A percentile compares a stretch with the other conserved stretches of the same genome.
Evolutionary conservation across 306 rosid species (phyloP).

Genomic region (Casuarina equisetifolia): DNA sequence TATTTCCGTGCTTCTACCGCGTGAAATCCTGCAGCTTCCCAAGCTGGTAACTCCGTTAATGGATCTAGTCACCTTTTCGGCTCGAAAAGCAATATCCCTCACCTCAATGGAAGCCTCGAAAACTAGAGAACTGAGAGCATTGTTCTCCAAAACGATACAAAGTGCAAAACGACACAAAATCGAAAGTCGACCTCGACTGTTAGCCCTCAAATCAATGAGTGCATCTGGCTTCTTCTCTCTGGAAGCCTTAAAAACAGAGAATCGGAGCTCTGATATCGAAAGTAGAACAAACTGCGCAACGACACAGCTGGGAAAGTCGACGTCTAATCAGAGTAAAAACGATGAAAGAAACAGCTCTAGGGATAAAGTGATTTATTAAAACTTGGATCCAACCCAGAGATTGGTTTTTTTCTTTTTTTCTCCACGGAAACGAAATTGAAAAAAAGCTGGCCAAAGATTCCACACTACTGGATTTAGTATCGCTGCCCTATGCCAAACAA

Average conservation of each 20-base stretch:
- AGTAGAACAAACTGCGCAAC: slow-evolving; percentile 23
- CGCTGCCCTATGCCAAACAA: slow-evolving; percentile 32
- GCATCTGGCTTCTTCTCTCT: neutral
- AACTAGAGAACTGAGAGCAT: slow-evolving; percentile 31
- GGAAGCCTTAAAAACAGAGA: slow-evolving; percentile 29
- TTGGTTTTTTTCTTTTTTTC: slow-evolving; percentile 41
- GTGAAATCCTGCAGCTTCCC: slow-evolving; percentile 23
- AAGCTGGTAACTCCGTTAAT: slow-evolving; percentile 29
- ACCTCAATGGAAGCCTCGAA: slow-evolving; percentile 26
- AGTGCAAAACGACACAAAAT: slow-evolving; percentile 35
- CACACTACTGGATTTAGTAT: slow-evolving; percentile 33
- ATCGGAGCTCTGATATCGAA: slow-evolving; percentile 29
- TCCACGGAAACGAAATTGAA: slow-evolving; percentile 21
- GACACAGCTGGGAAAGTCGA: slow-evolving; percentile 30
- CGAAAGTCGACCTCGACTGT: slow-evolving; percentile 27
- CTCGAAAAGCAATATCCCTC: slow-evolving; percentile 52
- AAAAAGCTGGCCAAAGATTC: slow-evolving; percentile 41
- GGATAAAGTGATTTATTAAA: slow-evolving; percentile 33
- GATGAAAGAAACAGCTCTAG: slow-evolving; percentile 39
- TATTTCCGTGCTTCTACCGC: slow-evolving; percentile 16
- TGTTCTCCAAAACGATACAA: slow-evolving; percentile 19
- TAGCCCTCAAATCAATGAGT: slow-evolving; percentile 40
- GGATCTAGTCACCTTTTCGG: slow-evolving; percentile 45
- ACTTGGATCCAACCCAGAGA: slow-evolving; percentile 45
- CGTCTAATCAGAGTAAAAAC: slow-evolving; percentile 43